phyloP scores from a whole-genome alignment of 345 rosid species.

The Bruguiera parviflora region DNA sequence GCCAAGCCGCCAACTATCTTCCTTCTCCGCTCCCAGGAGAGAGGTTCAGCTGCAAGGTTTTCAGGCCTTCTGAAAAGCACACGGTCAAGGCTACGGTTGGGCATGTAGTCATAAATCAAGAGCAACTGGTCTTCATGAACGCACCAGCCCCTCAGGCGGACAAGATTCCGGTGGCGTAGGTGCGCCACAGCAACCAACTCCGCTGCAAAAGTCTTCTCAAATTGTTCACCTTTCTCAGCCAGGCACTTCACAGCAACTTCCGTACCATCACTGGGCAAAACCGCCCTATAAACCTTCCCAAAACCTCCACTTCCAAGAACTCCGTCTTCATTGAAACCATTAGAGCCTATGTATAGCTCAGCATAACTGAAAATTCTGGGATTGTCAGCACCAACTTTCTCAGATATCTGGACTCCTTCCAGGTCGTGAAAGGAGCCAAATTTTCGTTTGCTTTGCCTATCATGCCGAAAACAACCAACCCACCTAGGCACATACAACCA shows the following conservation, averaged over 20 bases:
- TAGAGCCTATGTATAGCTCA: slow-evolving; percentile 89
- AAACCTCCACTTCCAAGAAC: slow-evolving; percentile 95
- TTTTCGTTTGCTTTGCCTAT: slow-evolving; percentile 14
- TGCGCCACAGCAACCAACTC: slow-evolving; percentile 92
- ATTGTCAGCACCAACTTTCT: slow-evolving; percentile 68
- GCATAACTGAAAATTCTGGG: slow-evolving; percentile 88
- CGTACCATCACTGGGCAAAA: slow-evolving; percentile 83
- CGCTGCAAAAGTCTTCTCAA: slow-evolving; percentile 91
- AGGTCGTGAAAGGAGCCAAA: slow-evolving; percentile 50
- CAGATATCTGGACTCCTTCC: slow-evolving; percentile 77
- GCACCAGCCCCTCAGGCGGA: slow-evolving; percentile 88
- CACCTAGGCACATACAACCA: slow-evolving; percentile 46
- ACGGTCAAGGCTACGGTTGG: slow-evolving; percentile 85
- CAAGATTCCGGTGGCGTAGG: slow-evolving; percentile 91
- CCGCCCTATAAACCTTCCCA: slow-evolving; percentile 73
- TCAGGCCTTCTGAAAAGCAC: slow-evolving; percentile 64
- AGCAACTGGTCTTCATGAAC: slow-evolving; percentile 75
- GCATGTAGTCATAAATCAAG: slow-evolving; percentile 94
- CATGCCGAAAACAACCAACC: slow-evolving; percentile 28
- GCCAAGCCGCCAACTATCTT: slow-evolving; percentile 78
- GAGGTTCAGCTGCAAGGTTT: slow-evolving; percentile 30
- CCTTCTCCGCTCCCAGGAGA: slow-evolving; percentile 64
- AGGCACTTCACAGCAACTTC: slow-evolving; percentile 86
- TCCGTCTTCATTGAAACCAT: slow-evolving; percentile 59
- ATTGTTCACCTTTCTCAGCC: slow-evolving; percentile 84